These are phyloP conservation scores for Leptosphaerulina australis DNA, from an alignment of 2,329 filamentous ascomycete genomes.

Conservation along the genomic window DNA sequence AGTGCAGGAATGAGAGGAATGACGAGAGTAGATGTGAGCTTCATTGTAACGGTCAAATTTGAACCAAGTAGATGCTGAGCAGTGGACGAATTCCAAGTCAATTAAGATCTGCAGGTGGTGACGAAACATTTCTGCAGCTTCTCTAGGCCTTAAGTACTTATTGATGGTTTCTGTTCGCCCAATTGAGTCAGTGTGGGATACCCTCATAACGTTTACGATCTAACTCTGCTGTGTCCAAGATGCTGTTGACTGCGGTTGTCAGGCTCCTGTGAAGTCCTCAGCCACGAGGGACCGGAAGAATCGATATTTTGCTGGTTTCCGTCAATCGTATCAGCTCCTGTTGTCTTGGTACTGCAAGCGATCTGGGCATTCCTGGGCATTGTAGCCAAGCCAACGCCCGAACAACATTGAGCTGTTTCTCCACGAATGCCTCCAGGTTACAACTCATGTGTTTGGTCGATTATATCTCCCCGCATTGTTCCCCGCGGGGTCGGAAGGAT, in stretches of 20 bases:
- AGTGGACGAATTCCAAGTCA: slow-evolving; percentile 2
- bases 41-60: slow-evolving; percentile 19
- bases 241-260: slow-evolving; percentile 8
- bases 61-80: neutral
- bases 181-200: neutral
- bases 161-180: slow-evolving; percentile 4
- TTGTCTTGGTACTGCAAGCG: slow-evolving; percentile 17
- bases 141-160: slow-evolving; percentile 15
- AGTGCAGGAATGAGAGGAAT: slow-evolving; percentile 31
- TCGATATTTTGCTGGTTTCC: slow-evolving; percentile 12
- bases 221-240: slow-evolving; percentile 8
- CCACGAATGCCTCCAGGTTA: slow-evolving; percentile 20
- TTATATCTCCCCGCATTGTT: slow-evolving; percentile 1
- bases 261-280: slow-evolving; percentile 15
- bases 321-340: slow-evolving; percentile 9
- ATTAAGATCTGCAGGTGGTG: slow-evolving; percentile 18
- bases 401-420: slow-evolving; percentile 14
- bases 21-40: slow-evolving; percentile 25
- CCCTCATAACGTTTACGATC: slow-evolving; percentile 5
- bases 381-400: slow-evolving; percentile 5
- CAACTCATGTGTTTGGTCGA: slow-evolving; percentile 4
- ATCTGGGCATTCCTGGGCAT: slow-evolving; percentile 14
- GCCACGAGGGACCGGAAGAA: slow-evolving; percentile 18
- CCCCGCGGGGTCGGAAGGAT: slow-evolving; percentile 11
- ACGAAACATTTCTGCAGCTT: slow-evolving; percentile 14